phyloP scores from a whole-genome alignment of 2,329 filamentous ascomycete genomes.

The Aspergillus ochraceus region DNA sequence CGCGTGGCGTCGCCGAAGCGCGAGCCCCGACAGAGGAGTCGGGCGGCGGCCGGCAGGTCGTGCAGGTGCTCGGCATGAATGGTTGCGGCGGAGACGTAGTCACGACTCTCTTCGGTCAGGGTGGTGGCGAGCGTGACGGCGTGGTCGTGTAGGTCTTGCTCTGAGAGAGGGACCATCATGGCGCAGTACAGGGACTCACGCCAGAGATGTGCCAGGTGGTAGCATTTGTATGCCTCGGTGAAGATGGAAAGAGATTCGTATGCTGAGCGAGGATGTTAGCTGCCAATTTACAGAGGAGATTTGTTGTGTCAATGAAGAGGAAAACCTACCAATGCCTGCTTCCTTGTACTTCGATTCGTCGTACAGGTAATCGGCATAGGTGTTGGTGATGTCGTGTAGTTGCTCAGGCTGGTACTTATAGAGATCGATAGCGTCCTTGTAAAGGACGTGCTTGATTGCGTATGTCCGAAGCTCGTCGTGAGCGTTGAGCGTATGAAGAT shows the following conservation, averaged over 20 bases:
- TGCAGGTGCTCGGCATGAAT: constrained; percentile 80
- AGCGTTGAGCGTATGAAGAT: constrained; percentile 70
- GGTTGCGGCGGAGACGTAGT: constrained; percentile 75
- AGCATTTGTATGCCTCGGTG: constrained; percentile 73
- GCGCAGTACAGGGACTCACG: constrained; percentile 84
- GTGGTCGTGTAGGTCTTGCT: constrained; percentile 63
- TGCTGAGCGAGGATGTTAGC: constrained; percentile 42
- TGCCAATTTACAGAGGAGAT: constrained; percentile 4
- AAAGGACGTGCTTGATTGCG: constrained; percentile 75
- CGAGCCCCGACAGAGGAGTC: constrained; percentile 82
- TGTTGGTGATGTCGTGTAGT: constrained; percentile 66
- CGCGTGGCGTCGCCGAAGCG: constrained; percentile 88
- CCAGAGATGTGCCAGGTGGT: constrained; percentile 84
- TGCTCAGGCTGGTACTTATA: constrained; percentile 78
- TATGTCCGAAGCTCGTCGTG: constrained; percentile 81
- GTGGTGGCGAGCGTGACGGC: constrained; percentile 75
- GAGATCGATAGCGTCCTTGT: constrained; percentile 72
- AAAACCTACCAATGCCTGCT: constrained; percentile 65
- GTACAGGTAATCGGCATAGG: constrained; percentile 79
- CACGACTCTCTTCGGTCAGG: constrained; percentile 74
- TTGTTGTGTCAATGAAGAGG: background rate
- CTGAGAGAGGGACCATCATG: constrained; percentile 63
- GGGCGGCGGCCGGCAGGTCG: constrained; percentile 68
- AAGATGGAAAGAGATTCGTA: constrained; percentile 84
- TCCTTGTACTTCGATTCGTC: constrained; percentile 76